Conservation (phyloP, 129 eudicot species). For the Chrysanthemum seticuspe region DNA sequence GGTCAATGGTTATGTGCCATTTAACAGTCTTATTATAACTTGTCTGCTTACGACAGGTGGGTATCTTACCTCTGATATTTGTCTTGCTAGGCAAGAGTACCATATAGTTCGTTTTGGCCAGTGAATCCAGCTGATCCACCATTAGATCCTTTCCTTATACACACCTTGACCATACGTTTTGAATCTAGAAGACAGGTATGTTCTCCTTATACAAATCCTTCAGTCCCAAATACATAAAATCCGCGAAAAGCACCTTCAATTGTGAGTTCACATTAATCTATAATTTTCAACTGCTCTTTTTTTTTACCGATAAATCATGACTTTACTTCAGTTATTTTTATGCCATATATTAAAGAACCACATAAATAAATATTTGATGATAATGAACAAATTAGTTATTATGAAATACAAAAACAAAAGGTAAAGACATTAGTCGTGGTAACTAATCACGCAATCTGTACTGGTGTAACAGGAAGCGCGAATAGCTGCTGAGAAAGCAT, state of each 20-base stretch:
- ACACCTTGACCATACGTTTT: conserved; percentile 86
- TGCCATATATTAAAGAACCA: not conserved
- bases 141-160: conserved; percentile 93
- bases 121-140: conserved; percentile 99
- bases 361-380: not conserved
- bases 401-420: not conserved
- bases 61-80: conserved; percentile 31
- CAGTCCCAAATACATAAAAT: not conserved
- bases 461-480: conserved; percentile 70
- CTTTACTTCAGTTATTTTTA: conserved; percentile 47
- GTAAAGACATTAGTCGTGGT: not conserved
- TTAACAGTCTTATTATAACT: conserved; percentile 7
- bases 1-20: conserved; percentile 1
- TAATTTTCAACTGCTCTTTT: too few relatives aligned
- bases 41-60: conserved; percentile 23
- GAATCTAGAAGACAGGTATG: conserved; percentile 94
- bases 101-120: conserved; percentile 88
- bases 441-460: not conserved
- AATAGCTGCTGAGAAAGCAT: conserved; percentile 84
- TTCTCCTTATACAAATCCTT: conserved; percentile 5
- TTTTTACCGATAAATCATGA: too few relatives aligned
- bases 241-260: too few relatives aligned
- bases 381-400: not conserved
- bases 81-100: conserved; percentile 78
- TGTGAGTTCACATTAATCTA: too few relatives aligned